Percentiles rank a stretch among this genome's conserved stretches.
Conservation (phyloP, 306 rosid species). For the Corylus avellana region DNA sequence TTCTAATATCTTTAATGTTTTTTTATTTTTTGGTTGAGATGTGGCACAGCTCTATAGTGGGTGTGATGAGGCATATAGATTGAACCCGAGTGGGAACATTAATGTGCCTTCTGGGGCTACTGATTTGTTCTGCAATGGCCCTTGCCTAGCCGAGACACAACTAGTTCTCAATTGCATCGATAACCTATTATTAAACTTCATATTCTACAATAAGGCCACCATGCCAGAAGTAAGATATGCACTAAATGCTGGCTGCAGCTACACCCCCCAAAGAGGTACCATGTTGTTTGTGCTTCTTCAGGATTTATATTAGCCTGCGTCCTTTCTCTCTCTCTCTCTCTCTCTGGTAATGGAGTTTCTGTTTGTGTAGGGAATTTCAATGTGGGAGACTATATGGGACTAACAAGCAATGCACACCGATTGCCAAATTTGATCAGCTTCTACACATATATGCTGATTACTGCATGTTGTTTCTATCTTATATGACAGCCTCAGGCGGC, state of each 20-base stretch:
- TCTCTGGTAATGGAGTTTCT: not conserved
- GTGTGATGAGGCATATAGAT: conserved; percentile 60
- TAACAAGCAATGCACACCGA: conserved; percentile 36
- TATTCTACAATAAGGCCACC: conserved; percentile 61
- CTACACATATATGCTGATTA: conserved; percentile 17
- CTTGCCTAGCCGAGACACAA: conserved; percentile 69
- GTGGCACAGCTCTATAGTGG: conserved; percentile 50
- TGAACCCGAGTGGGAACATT: conserved; percentile 64
- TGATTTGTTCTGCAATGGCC: conserved; percentile 63
- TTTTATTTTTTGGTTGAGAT: not conserved
- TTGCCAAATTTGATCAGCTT: conserved; percentile 15
- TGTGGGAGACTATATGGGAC: conserved; percentile 50
- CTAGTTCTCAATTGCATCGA: conserved; percentile 63
- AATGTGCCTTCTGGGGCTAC: conserved; percentile 54
- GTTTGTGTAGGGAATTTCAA: conserved; percentile 57
- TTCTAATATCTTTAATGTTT: not conserved
- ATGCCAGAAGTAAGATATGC: conserved; percentile 53
- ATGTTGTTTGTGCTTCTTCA: not conserved
- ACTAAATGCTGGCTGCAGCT: conserved; percentile 60
- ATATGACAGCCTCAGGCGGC: not conserved
- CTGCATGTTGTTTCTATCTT: not conserved
- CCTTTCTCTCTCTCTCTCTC: not conserved
- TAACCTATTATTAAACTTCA: conserved; percentile 45
- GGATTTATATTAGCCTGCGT: not conserved
- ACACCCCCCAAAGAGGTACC: conserved; percentile 53